Evolutionary conservation across 2,329 filamentous ascomycete species (phyloP).

Genomic region (Aspergillus niger): DNA sequence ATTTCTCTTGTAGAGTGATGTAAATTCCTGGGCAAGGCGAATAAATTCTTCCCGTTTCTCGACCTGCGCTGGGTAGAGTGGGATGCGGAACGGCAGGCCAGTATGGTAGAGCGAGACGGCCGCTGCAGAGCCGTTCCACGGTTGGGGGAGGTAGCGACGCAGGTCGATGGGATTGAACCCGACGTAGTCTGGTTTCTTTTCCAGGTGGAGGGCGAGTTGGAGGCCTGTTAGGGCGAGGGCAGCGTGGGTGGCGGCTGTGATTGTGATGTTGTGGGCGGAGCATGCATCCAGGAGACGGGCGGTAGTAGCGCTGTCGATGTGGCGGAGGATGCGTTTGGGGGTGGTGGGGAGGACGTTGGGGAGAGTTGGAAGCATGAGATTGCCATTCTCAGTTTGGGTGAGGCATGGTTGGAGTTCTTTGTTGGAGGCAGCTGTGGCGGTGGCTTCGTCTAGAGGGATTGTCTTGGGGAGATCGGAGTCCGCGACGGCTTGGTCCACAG

Average conservation of each 20-base stretch:
- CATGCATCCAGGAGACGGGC: neutral
- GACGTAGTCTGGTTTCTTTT: neutral
- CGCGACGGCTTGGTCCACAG: conserved; percentile 31
- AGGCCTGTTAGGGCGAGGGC: neutral
- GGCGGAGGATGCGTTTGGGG: neutral
- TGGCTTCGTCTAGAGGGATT: conserved; percentile 69
- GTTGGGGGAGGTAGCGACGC: neutral
- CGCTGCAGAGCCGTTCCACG: neutral
- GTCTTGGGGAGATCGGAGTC: conserved; percentile 56
- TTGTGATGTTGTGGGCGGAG: neutral
- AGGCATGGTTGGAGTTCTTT: neutral
- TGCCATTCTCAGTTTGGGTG: neutral
- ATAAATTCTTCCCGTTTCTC: neutral
- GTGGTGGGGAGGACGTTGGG: neutral
- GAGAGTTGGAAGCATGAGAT: neutral
- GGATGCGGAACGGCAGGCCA: neutral
- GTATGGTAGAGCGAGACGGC: neutral
- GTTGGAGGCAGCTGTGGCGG: conserved; percentile 55
- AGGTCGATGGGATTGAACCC: neutral
- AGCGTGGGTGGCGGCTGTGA: neutral
- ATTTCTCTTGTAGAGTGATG: neutral
- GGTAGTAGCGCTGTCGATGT: neutral
- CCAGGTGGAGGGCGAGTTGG: neutral
- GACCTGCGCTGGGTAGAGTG: neutral
- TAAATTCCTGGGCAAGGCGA: neutral